These are phyloP conservation scores for Phytophthora sp. DNA, from an alignment of 352 stramenopile genomes.

Conservation along the genomic window DNA sequence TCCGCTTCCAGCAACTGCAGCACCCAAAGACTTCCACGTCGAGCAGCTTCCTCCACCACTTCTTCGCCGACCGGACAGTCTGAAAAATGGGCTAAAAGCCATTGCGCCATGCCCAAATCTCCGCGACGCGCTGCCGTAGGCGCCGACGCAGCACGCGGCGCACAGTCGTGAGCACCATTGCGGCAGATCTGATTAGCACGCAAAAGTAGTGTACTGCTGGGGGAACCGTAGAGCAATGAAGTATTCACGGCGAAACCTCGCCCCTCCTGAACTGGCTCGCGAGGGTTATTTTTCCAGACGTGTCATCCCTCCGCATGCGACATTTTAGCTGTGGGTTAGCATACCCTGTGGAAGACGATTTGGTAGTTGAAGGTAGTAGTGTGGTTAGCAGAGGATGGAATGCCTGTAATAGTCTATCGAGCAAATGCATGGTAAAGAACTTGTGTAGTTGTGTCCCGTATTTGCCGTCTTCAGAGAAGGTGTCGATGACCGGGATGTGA, in stretches of 20 bases:
- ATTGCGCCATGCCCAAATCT: constrained; percentile 7
- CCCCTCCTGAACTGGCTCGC: background rate
- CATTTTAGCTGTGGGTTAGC: background rate
- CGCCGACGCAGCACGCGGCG: background rate
- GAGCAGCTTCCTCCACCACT: constrained; percentile 12
- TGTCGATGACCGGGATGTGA: background rate
- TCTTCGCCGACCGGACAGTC: background rate
- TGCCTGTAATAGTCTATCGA: background rate
- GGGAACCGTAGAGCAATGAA: background rate
- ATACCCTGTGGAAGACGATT: background rate
- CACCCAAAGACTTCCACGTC: constrained; percentile 2
- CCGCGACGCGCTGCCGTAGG: background rate
- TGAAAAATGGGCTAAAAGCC: constrained; percentile 12
- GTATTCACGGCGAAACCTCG: constrained; percentile 3
- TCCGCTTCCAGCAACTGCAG: constrained; percentile 14
- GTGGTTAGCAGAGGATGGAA: background rate
- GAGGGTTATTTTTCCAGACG: background rate
- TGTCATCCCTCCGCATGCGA: constrained; percentile 17
- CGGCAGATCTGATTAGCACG: background rate
- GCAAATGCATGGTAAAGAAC: background rate
- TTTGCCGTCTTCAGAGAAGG: too few relatives aligned
- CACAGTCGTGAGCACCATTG: constrained; percentile 2
- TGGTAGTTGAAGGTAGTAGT: too few relatives aligned
- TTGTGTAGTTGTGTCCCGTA: too few relatives aligned
- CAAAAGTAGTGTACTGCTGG: too few relatives aligned